Evolutionary conservation across 148 eudicot species (phyloP).

Genomic region (Fallopia convolvulus): DNA sequence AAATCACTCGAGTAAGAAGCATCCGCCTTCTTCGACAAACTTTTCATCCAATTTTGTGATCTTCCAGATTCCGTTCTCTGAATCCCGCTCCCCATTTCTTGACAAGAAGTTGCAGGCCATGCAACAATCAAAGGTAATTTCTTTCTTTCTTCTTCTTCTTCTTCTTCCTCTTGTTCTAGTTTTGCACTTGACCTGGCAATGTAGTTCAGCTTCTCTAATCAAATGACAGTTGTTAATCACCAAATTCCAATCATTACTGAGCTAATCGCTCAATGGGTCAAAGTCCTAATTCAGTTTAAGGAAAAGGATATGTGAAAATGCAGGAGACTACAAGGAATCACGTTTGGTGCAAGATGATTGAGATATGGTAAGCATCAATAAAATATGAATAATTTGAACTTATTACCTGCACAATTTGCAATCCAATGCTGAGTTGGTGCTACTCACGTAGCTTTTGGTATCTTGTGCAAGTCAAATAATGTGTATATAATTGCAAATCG

Average conservation of each 20-base stretch:
- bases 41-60: slow-evolving; percentile 36
- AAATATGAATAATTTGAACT: neutral
- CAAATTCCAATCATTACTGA: neutral
- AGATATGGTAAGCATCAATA: neutral
- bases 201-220: neutral
- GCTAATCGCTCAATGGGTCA: neutral
- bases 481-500: neutral
- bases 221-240: neutral
- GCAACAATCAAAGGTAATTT: neutral
- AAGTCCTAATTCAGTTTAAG: neutral
- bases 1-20: slow-evolving; percentile 28
- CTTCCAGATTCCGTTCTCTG: slow-evolving; percentile 24
- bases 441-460: neutral
- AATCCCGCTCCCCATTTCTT: slow-evolving; percentile 38
- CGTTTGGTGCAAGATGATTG: neutral
- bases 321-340: neutral
- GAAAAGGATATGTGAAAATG: neutral
- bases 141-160: no score
- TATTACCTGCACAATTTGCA: neutral
- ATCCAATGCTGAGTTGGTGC: neutral
- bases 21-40: slow-evolving; percentile 41
- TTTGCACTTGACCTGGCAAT: neutral
- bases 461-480: neutral
- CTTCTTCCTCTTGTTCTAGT: neutral
- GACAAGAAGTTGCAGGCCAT: neutral